Base-by-base conservation (phyloP, 495 filamentous ascomycete genomes). In the Astrothelium macrocarpum region DNA sequence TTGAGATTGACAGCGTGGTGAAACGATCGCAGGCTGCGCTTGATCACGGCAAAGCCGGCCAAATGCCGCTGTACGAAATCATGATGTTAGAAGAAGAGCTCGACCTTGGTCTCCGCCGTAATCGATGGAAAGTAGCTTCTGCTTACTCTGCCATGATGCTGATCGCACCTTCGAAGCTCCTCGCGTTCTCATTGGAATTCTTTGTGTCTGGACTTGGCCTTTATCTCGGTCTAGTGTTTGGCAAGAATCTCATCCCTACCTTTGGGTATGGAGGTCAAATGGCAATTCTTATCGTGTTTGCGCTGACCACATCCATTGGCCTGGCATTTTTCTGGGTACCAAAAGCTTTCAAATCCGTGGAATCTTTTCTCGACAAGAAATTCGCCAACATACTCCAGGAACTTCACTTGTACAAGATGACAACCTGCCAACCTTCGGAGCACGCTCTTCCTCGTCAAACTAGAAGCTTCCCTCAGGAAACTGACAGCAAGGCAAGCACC, bases 181-280 rank as follows among this genome's bases (percentile, higher is more conserved):
- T 68, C 14, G 63, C 53, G 3, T 31, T 59, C 3, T 0, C 66
- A 1, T 28, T 66, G 36, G 58, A 42, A 26, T 34, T 64, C 9
- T 68, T 68, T 56, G 34, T 66, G 4, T 12, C 61, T 11, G 64
- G 66, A 12, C 60, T 63, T 28, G 66, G 63, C 2, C 59, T 68
- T 18, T 68, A 68, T 62, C 64, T 68, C 2, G 66, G 66, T 10
- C 43, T 56, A 20, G n/a, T 59, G 2, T 68, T 49, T 16, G 61
- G 53, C 16, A 26, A 20, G 12, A 34, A 64, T 25, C 42, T 68
- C 16, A 53, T 62, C 28, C 59, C 66, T 16, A 61, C 58, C 16
- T 64, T 0, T 60, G 46, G 46, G 49, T 20, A 20, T 28, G 9
- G 25, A 2, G 49, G 4, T 28, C 4, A 32, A 16, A 29, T 11